Conservation (phyloP, 805 yeast genomes). For the fission yeast (Schizosaccharomyces pombe) region DNA sequence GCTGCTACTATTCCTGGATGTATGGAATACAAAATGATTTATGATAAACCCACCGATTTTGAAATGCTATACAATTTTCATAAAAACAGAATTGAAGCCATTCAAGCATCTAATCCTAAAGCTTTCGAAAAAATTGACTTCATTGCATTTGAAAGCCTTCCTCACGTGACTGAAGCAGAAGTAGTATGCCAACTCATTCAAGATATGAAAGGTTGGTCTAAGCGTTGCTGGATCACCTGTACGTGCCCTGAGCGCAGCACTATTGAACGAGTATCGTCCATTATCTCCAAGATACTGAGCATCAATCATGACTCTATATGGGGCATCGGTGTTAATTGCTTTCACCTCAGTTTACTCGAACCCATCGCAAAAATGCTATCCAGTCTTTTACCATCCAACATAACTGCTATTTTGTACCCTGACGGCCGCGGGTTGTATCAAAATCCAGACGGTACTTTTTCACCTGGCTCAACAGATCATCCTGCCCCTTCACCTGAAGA, state of each 20-base stretch:
- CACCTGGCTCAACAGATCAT: background rate
- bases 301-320: background rate
- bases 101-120: background rate
- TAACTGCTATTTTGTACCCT: background rate
- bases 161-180: background rate
- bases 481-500: background rate
- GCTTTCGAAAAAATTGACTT: background rate
- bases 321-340: constrained; percentile 1
- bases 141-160: background rate
- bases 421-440: background rate
- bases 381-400: background rate
- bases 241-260: background rate
- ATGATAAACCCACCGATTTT: background rate
- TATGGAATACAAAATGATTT: constrained; percentile 2
- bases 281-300: background rate
- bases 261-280: background rate
- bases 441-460: background rate
- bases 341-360: background rate
- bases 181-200: background rate
- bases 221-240: constrained; percentile 2
- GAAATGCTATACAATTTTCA: constrained; percentile 1
- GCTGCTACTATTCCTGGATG: background rate
- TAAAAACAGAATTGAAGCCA: background rate
- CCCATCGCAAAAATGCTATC: background rate
- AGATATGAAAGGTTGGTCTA: background rate